Percentiles rank a stretch among this genome's conserved stretches.
These are phyloP conservation scores for Ashbya aceris DNA, from an alignment of 1,139 yeast species.

Conservation along the genomic window DNA sequence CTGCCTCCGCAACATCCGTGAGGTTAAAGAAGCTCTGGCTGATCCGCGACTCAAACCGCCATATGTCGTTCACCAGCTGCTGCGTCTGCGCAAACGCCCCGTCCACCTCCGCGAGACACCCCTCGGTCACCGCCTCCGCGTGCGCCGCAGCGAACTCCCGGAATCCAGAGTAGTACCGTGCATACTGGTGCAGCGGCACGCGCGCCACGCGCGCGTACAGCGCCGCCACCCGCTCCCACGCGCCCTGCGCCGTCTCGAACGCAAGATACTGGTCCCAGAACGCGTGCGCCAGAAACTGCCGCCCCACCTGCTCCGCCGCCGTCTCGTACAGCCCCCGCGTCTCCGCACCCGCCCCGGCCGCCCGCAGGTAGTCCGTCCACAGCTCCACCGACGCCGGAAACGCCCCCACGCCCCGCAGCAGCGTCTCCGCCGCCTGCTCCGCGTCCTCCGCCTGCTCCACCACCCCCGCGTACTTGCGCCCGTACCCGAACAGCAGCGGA, in stretches of 20 bases:
- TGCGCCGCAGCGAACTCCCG: conserved; percentile 34
- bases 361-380: conserved; percentile 55
- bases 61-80: conserved; percentile 41
- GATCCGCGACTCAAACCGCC: conserved; percentile 53
- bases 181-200: conserved; percentile 62
- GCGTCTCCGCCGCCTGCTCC: conserved; percentile 38
- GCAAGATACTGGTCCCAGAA: conserved; percentile 58
- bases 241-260: conserved; percentile 33
- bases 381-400: conserved; percentile 53
- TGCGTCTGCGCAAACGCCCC: conserved; percentile 41
- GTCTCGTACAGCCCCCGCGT: conserved; percentile 35
- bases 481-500: conserved; percentile 49
- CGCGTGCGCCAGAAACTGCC: conserved; percentile 50
- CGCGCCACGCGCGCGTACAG: conserved; percentile 38
- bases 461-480: conserved; percentile 51
- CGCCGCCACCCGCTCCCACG: conserved; percentile 27
- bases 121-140: conserved; percentile 16
- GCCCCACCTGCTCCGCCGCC: conserved; percentile 40
- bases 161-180: conserved; percentile 50
- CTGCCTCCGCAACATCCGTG: conserved; percentile 31
- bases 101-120: conserved; percentile 28
- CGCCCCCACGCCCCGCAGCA: conserved; percentile 39
- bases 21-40: conserved; percentile 39
- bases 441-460: conserved; percentile 48
- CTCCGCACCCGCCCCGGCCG: conserved; percentile 25